phyloP scores from a whole-genome alignment of 371 early-diverging fungal genomes.

The Circinella minor region DNA sequence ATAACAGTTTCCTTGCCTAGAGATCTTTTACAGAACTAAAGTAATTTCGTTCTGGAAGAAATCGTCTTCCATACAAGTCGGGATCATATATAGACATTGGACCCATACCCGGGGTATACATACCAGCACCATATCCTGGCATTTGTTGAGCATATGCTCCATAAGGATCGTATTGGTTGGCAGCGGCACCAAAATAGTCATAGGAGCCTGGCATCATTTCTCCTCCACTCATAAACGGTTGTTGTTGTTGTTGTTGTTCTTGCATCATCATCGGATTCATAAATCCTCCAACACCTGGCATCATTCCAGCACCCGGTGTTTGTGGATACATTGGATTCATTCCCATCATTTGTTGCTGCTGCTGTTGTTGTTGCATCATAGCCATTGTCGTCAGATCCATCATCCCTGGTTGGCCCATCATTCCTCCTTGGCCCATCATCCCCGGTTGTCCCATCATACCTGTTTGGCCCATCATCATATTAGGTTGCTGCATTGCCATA shows the following conservation, averaged over 20 bases:
- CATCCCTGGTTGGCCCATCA: constrained; percentile 3
- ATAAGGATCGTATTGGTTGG: constrained; percentile 13
- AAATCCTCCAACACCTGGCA: constrained; percentile 4
- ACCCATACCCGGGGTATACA: constrained; percentile 18
- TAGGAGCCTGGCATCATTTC: too few species aligned
- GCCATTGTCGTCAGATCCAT: constrained; percentile 15
- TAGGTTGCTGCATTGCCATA: constrained; percentile 4
- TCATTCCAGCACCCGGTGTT: constrained; percentile 16
- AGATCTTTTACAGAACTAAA: constrained; percentile 23
- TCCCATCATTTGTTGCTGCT: constrained; percentile 19
- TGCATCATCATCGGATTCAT: constrained; percentile 23
- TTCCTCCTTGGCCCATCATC: constrained; percentile 10
- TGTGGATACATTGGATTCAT: constrained; percentile 12
- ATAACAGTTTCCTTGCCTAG: constrained; percentile 18
- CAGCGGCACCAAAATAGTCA: constrained; percentile 14
- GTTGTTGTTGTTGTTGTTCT: constrained; percentile 8
- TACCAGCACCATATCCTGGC: constrained; percentile 20
- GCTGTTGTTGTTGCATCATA: constrained; percentile 17
- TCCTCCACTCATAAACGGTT: constrained; percentile 7
- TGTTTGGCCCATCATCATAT: not conserved
- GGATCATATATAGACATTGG: constrained; percentile 18
- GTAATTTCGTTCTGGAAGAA: constrained; percentile 21
- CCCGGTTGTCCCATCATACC: constrained; percentile 4
- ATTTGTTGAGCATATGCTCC: constrained; percentile 14
- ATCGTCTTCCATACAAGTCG: constrained; percentile 4